Evolutionary conservation across 805 yeast genomes (phyloP), one percentile per base, ranked within the genome.

Genomic region (Metschnikowia cubensis): DNA sequence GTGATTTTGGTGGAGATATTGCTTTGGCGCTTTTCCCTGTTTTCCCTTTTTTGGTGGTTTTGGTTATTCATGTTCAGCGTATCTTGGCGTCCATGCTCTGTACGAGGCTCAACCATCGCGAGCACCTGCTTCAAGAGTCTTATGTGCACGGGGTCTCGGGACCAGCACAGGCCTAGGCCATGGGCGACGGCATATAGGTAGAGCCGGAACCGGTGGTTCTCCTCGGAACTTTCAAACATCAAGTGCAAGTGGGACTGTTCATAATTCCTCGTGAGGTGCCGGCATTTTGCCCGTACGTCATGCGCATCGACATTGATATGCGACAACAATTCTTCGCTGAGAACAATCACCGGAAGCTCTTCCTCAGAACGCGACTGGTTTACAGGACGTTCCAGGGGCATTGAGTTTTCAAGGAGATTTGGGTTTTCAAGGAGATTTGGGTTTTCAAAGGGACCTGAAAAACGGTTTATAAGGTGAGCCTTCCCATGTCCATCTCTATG

Each of bases 121-220:
- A 52, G 49, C 18, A 52, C 35, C 4, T 45, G 42, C 35, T 42
- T 33, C 47, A 52, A 41, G 10, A 52, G 49, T 18, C 44, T 39
- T 5, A 41, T 20, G 45, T 46, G 38, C 34, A 52, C 44, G 10
- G 35, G 20, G 29, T 52, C 52, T n/a, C 18, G 5, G 15, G 52
- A 43, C 55, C 55, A 52, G 25, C 32, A 32, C 14, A 20, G 35
- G 2, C 39, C 38, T 2, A 49, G 50, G 14, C 52, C 50, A 37
- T 36, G 45, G 5, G 47, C 46, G 8, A 53, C 42, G 10, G 59
- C 58, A 33, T 53, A 44, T 6, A 57, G 50, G 47, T 42, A 49
- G 20, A 57, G 48, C 7, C 60, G 52, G 45, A 57, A 57, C 31
- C 45, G 48, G 42, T 51, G 50, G 39, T 57, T 55, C 14, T 42